Evolutionary conservation across 441 rosid species (phyloP), one percentile per base, ranked within the genome.

Genomic region (Populus hybrid): DNA sequence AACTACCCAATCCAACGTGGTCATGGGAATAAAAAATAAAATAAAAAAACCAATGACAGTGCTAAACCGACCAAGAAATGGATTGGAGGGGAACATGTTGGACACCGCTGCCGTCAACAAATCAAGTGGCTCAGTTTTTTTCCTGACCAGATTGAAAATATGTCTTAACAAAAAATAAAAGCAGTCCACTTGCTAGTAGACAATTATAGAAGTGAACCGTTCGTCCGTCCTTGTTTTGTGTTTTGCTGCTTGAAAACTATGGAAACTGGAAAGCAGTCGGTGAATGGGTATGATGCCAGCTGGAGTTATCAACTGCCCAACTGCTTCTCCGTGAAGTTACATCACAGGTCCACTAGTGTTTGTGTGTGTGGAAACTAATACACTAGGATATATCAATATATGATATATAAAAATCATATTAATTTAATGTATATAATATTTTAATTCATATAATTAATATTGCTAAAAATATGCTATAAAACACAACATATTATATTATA

Each of bases 11-110:
- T n/a, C 78, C 67, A 77, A 73, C 82, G 82, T 82, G 72, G 85
- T 71, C 9, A 29, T 50, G 69, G 24, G 65, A 45, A 35, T 9
- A 50, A 5, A 31, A 23, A 36, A 8, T 0, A 9, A 9, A 38
- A 45, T 14, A 45, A 2, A 35, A 11, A 21, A 38, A 23, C 6
- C 10, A 10, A 0, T 56, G 71, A 21, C 65, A 21, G 74, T 28
- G 53, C 79, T 45, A 69, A 80, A 76, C 74, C 84, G 59, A 82
- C 82, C 85, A 83, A 80, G 82, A 72, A 80, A 16, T 18, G 68
- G 83, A 83, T 80, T 40, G 87, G 81, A 83, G 66, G 80, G 86
- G 68, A 75, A 83, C 86, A 84, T 18, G 11, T 0, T 8, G 50
- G 84, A 80, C 67, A 83, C 83, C 83, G 74, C 79, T 26, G 69